These are phyloP conservation scores for Ampelomyces quisqualis DNA, from an alignment of 2,329 filamentous ascomycete genomes.

Conservation along the genomic window DNA sequence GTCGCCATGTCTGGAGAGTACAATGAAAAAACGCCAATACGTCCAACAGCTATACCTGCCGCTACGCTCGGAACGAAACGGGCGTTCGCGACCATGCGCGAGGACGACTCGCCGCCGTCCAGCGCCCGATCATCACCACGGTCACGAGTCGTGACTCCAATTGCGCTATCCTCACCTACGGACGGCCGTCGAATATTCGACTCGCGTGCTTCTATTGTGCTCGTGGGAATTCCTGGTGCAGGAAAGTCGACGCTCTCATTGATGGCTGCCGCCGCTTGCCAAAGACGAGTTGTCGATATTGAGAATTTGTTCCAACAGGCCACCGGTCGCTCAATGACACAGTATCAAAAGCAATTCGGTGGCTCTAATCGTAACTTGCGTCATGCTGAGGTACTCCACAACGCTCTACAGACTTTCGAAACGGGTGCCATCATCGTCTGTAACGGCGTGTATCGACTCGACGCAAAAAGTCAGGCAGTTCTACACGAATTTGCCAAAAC, in stretches of 20 bases:
- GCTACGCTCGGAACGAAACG: conserved; percentile 33
- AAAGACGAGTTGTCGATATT: conserved; percentile 66
- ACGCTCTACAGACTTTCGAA: conserved; percentile 59
- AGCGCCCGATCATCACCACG: conserved; percentile 12
- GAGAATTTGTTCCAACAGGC: conserved; percentile 66
- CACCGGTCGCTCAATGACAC: conserved; percentile 61
- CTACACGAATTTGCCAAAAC: conserved; percentile 63
- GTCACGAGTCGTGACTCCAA: conserved; percentile 18
- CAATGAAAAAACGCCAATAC: conserved; percentile 4
- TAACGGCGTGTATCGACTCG: conserved; percentile 64
- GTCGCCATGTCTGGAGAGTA: conserved; percentile 6
- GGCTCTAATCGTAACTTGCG: conserved; percentile 62
- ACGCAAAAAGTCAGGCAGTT: conserved; percentile 60
- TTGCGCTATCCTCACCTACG: conserved; percentile 15
- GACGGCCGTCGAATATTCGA: conserved; percentile 50
- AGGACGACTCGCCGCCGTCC: conserved; percentile 14
- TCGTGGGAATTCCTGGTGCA: conserved; percentile 71
- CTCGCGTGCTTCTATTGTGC: conserved; percentile 66
- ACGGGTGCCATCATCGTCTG: conserved; percentile 69
- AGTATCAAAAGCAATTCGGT: conserved; percentile 64
- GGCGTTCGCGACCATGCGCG: conserved; percentile 28
- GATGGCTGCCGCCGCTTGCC: conserved; percentile 70
- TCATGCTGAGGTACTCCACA: conserved; percentile 63
- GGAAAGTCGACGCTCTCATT: conserved; percentile 75
- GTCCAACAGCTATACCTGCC: conserved; percentile 24